Base-by-base conservation (phyloP, 768 basidiomycete species). In the Pleurotus sapidus region DNA sequence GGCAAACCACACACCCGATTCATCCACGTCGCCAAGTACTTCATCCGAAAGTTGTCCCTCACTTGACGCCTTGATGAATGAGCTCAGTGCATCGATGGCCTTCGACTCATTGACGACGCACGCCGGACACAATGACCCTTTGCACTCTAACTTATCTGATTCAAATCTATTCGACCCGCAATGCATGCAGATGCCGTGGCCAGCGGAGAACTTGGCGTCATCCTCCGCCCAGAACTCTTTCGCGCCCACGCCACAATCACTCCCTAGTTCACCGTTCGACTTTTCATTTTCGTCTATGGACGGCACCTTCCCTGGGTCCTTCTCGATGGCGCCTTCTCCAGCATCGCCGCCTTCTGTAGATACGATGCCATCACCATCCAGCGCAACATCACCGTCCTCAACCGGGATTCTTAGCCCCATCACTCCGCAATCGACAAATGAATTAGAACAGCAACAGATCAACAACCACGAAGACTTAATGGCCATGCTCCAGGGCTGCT, bases 21-120 rank as follows among this genome's bases (percentile, higher is more conserved):
- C 49, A 51, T 30, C 25, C 17, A 14, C 39, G 12, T 18, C 51
- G 24, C 51, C n/a, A 34, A 23, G 34, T 20, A 18, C 51, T 12
- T 54, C 49, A 3, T 48, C 46, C 23, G 42, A 45, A 23, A 45
- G 42, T 15, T 45, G 42, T 4, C 42, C 42, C n/a, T 51, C 51
- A 11, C 51, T 54, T 8, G 51, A 54, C 20, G 51, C 51, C 14
- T 24, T 54, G n/a, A 54, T 54, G 51, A 43, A 20, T 9, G 51
- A 54, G 25, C 51, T 54, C 5, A 54, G 39, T 42, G 39, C 34
- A 12, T 54, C 49, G 2, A 12, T 34, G 15, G 49, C 51, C 15
- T 54, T 42, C 20, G 25, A 34, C 49, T 14, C 34, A 20, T 37
- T 25, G n/a, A 12, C 51, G 4, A 20, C 51, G 40, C 51, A 24